These are phyloP conservation scores for Saccharata proteae DNA, from an alignment of 2,329 filamentous ascomycete species.

Conservation along the genomic window DNA sequence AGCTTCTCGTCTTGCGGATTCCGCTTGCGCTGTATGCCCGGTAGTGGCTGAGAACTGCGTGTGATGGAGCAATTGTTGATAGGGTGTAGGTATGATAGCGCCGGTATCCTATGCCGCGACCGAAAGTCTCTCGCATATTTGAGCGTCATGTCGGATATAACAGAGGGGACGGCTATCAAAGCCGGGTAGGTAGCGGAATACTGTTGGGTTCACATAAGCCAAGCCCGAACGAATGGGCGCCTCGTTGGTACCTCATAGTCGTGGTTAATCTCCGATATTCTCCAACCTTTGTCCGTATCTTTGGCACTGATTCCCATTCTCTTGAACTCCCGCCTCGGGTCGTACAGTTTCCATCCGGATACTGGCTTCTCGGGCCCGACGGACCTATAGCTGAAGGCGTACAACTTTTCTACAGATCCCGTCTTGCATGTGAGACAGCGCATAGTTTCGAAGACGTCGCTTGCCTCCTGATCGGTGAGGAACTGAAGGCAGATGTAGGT, in stretches of 20 bases:
- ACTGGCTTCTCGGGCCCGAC: slow-evolving; percentile 60
- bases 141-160: slow-evolving; percentile 91
- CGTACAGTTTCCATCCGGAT: slow-evolving; percentile 75
- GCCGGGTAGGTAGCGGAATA: slow-evolving; percentile 92
- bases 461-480: slow-evolving; percentile 56
- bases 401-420: slow-evolving; percentile 73
- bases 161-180: slow-evolving; percentile 69
- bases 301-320: slow-evolving; percentile 80
- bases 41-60: slow-evolving; percentile 80
- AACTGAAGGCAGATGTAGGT: slow-evolving; percentile 90
- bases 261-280: slow-evolving; percentile 77
- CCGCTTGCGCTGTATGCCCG: slow-evolving; percentile 74
- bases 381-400: slow-evolving; percentile 78
- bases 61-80: slow-evolving; percentile 97
- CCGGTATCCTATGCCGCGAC: slow-evolving; percentile 78
- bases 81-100: slow-evolving; percentile 86
- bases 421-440: slow-evolving; percentile 69
- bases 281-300: slow-evolving; percentile 69
- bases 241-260: slow-evolving; percentile 56
- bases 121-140: slow-evolving; percentile 88
- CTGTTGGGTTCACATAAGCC: slow-evolving; percentile 14
- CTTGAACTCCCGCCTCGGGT: slow-evolving; percentile 72
- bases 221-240: background rate
- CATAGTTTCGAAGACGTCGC: slow-evolving; percentile 81
- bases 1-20: slow-evolving; percentile 95